Percentiles rank a stretch among this genome's conserved stretches.
These are phyloP conservation scores for Lepraria neglecta DNA, from an alignment of 495 filamentous ascomycete genomes.

Conservation along the genomic window DNA sequence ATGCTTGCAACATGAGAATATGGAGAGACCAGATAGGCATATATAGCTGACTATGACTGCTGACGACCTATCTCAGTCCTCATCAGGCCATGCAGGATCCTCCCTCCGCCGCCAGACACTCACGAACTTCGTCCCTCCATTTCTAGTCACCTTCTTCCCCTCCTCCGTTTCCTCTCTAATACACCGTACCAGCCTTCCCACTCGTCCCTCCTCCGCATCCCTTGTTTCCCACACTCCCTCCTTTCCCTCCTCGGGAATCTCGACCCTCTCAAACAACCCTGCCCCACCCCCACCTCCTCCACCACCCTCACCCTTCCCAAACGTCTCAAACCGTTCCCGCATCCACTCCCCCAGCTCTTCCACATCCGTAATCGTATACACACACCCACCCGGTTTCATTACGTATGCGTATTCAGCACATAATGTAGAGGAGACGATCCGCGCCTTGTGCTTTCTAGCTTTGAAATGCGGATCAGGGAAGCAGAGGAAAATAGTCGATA, in stretches of 20 bases:
- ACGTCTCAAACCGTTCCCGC: slow-evolving; percentile 71
- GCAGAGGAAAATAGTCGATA: slow-evolving; percentile 90
- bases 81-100: slow-evolving; percentile 63
- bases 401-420: slow-evolving; percentile 92
- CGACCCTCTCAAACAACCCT: slow-evolving; percentile 19
- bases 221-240: slow-evolving; percentile 30
- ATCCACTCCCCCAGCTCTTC: slow-evolving; percentile 93
- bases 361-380: slow-evolving; percentile 97
- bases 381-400: slow-evolving; percentile 69
- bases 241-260: slow-evolving; percentile 14
- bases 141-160: slow-evolving; percentile 91
- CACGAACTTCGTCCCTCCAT: slow-evolving; percentile 81
- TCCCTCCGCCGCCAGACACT: slow-evolving; percentile 74
- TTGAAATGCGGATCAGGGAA: slow-evolving; percentile 99
- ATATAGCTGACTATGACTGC: background rate
- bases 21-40: too few species aligned
- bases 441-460: slow-evolving; percentile 88
- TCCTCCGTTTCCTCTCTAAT: slow-evolving; percentile 91
- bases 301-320: slow-evolving; percentile 52
- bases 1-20: too few species aligned
- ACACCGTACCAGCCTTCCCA: slow-evolving; percentile 29
- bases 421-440: slow-evolving; percentile 83
- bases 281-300: slow-evolving; percentile 35
- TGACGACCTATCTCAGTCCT: too few species aligned
- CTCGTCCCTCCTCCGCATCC: slow-evolving; percentile 26